A percentile compares a stretch with the other conserved stretches of the same genome.
Conservation (phyloP, 2,329 filamentous ascomycete species). For the Cladorrhinum sp. region DNA sequence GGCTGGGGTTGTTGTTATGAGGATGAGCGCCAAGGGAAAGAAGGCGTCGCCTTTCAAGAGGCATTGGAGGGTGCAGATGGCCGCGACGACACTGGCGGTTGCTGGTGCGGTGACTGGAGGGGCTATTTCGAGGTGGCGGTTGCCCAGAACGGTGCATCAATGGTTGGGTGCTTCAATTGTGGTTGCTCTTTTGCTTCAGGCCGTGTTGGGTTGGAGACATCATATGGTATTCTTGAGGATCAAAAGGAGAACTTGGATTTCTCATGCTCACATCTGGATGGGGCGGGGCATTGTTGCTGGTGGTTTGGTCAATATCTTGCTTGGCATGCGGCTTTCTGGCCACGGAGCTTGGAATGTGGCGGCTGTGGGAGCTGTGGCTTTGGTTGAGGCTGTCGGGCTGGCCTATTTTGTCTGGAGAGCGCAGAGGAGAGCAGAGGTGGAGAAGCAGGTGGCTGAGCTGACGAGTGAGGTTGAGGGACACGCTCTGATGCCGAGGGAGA, state of each 20-base stretch:
- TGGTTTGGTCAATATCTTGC: background rate
- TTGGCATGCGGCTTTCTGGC: constrained; percentile 2
- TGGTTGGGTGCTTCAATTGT: constrained; percentile 13
- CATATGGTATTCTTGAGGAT: constrained; percentile 20
- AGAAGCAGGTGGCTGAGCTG: background rate
- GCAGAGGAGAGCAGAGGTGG: background rate
- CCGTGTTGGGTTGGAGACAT: constrained; percentile 21
- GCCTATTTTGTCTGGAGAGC: constrained; percentile 1
- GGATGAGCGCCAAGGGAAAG: background rate
- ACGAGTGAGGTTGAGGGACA: background rate
- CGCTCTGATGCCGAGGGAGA: constrained; percentile 3
- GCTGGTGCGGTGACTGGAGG: constrained; percentile 10
- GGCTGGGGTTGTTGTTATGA: constrained; percentile 22
- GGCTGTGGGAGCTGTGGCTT: background rate
- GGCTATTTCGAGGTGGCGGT: constrained; percentile 6
- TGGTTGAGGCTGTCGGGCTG: background rate
- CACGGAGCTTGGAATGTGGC: background rate
- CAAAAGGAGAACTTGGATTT: constrained; percentile 18
- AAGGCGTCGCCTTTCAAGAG: constrained; percentile 11
- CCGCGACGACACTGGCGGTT: constrained; percentile 9
- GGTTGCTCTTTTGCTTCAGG: constrained; percentile 11
- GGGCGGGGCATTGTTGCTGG: constrained; percentile 9
- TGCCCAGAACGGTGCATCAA: constrained; percentile 19
- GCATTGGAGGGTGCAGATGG: constrained; percentile 21
- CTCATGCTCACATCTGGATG: constrained; percentile 21